Evolutionary conservation across 257 asterid genomes (phyloP).

Genomic region (Jacaranda copaia): DNA sequence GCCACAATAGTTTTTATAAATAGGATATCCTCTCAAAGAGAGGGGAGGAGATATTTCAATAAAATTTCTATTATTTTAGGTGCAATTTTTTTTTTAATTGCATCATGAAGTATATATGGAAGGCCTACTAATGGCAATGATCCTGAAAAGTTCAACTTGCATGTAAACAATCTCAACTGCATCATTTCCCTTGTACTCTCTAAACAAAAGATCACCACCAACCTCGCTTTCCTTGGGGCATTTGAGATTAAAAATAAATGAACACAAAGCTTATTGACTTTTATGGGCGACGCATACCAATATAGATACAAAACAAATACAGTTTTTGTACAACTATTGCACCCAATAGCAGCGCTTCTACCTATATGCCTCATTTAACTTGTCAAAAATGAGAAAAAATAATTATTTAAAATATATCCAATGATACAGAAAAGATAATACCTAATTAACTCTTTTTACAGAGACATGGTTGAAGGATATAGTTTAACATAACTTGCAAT

Average conservation of each 20-base stretch:
- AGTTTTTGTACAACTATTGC: background rate
- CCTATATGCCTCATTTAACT: background rate
- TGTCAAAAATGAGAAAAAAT: background rate
- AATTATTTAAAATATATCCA: background rate
- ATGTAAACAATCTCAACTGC: conserved; percentile 18
- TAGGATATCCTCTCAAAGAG: too few relatives aligned
- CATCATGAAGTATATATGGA: background rate
- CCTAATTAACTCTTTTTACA: background rate
- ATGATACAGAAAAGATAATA: background rate
- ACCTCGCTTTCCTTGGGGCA: background rate
- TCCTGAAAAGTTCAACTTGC: background rate
- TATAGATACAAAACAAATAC: background rate
- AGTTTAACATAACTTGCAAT: background rate
- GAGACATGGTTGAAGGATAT: conserved; percentile 1
- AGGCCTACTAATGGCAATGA: background rate
- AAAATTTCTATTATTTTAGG: too few relatives aligned
- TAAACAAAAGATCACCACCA: background rate
- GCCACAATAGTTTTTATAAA: too few relatives aligned
- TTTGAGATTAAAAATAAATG: conserved; percentile 1
- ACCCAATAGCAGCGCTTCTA: conserved; percentile 9
- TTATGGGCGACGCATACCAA: background rate
- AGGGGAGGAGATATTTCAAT: too few relatives aligned
- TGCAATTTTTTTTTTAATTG: too few relatives aligned
- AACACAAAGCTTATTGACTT: background rate
- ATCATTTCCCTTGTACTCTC: background rate